Conservation (phyloP, 2,329 filamentous ascomycete species). For the Exophiala lecanii-corni region DNA sequence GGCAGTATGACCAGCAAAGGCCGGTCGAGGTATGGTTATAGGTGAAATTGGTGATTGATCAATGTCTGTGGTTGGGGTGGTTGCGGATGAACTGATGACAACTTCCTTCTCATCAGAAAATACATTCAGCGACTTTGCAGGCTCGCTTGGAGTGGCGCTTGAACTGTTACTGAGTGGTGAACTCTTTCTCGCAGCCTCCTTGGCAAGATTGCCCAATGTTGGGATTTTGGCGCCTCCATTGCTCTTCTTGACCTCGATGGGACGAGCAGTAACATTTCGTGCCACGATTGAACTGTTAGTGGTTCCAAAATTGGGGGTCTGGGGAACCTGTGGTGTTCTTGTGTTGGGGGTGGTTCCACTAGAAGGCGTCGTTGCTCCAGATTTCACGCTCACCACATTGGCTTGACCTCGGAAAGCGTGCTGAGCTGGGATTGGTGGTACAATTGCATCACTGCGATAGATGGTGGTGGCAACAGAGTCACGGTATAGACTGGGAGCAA, state of each 20-base stretch:
- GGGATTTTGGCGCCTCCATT: conserved; percentile 30
- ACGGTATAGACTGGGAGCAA: conserved; percentile 44
- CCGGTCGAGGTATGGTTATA: conserved; percentile 17
- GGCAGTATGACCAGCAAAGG: conserved; percentile 18
- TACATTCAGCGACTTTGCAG: conserved; percentile 15
- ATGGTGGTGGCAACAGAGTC: conserved; percentile 84
- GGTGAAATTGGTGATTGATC: conserved; percentile 14
- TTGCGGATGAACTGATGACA: conserved; percentile 11
- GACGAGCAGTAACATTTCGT: conserved; percentile 39
- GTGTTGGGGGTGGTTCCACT: conserved; percentile 56
- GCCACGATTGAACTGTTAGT: conserved; percentile 41
- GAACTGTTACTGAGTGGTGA: background rate
- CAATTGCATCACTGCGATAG: conserved; percentile 84
- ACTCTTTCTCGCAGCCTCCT: conserved; percentile 23
- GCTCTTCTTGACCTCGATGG: conserved; percentile 41
- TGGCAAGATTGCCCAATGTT: conserved; percentile 30
- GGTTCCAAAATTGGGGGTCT: conserved; percentile 35
- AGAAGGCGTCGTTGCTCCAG: conserved; percentile 53
- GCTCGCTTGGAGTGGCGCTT: conserved; percentile 14
- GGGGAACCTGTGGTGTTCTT: conserved; percentile 52
- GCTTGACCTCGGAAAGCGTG: conserved; percentile 84
- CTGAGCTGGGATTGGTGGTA: conserved; percentile 73
- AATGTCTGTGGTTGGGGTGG: conserved; percentile 8
- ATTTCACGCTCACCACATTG: conserved; percentile 88
- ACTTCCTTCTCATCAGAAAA: conserved; percentile 26